Base-by-base conservation (phyloP, 495 filamentous ascomycete genomes). In the Penicillium mononematosum region DNA sequence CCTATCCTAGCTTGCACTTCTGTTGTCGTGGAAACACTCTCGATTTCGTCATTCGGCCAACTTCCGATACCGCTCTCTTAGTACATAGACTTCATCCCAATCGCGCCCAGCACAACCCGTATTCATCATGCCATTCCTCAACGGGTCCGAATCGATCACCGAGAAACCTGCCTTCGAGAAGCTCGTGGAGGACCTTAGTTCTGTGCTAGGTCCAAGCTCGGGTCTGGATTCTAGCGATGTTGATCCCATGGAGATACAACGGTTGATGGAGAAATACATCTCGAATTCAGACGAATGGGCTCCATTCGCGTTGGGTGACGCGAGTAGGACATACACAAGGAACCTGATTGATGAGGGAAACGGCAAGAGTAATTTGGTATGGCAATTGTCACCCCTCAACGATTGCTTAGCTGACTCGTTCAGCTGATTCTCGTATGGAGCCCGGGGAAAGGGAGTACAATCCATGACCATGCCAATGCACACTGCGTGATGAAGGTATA, bases 301-400 rank as follows among this genome's bases (percentile, higher is more conserved):
- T 19, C 70, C 68, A 54, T 96, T 86, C 69, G 89, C 89, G 9
- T 70, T 92, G 48, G 78, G 74, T 6, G 86, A 95, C 67, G 53
- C 69, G 34, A 83, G 73, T 45, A 78, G 84, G 58, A 78, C 78
- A 2, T 97, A 96, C 70, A 96, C 92, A 1, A 73, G 92, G 50
- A 97, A 97, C 63, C 78, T 96, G 29, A 90, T 96, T 19, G 90
- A 96, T 62, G 85, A 89, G 65, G 90, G 92, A 4, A 96, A 96
- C 66, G 92, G 91, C 25, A 96, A 93, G 68, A 87, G 88, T 69
- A 96, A 96, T 68, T 68, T 97, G 58, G 89, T 92, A 79, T 64
- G 83, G n/a, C 1, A 11, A 42, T 24, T 34, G 39, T 34, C 42
- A 43, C 34, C 41, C n/a, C 27, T n/a, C 44, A 34, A 31, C 17